Evolutionary conservation across 2,329 filamentous ascomycete genomes (phyloP), one percentile per base, ranked within the genome.

Genomic region (Paecilomyces niveus): DNA sequence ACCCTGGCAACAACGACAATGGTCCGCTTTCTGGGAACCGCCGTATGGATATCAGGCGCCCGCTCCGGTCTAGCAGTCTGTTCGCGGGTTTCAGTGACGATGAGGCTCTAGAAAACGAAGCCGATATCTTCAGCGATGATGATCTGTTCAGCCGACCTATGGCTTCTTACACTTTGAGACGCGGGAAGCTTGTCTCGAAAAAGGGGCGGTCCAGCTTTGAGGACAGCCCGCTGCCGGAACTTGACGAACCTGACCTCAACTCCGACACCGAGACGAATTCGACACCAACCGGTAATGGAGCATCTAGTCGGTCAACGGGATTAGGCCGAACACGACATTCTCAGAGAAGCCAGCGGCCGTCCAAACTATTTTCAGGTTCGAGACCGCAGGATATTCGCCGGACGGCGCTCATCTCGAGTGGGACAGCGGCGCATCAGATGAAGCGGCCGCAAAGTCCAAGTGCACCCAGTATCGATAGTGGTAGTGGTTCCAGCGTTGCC

Each of bases 1-100:
- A 92, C 69, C 87, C 88, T 1, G 88, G 87, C 0, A 90, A 91
- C 70, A 92, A 92, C 66, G 89, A 94, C 66, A 87, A 92, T 66
- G 89, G 89, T 0, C 88, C 89, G 1, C 75, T 92, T 49, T 85
- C 86, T 1, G 77, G 73, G 21, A 74, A 78, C 57, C 80, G 84
- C 13, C 83, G 80, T 56, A 80, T 81, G 1, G 83, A 85, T 1
- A 80, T 89, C 69, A 83, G 87, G 60, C 83, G 87, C 15, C 89
- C 89, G 0, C 86, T 89, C 68, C 83, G 90, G 57, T 87, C 90
- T 54, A 93, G 89, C 73, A 94, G 89, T 69, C 78, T 95, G n/a
- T 94, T 94, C 72, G 89, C 90, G 32, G 90, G 90, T 0, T 94
- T 95, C 52, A 90, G 85, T 67, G 80, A 81, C 58, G 79, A 81